Percentiles rank a stretch among this genome's conserved stretches.
phyloP scores from a whole-genome alignment of 495 filamentous ascomycete genomes.

The Lophiostoma macrostomum region DNA sequence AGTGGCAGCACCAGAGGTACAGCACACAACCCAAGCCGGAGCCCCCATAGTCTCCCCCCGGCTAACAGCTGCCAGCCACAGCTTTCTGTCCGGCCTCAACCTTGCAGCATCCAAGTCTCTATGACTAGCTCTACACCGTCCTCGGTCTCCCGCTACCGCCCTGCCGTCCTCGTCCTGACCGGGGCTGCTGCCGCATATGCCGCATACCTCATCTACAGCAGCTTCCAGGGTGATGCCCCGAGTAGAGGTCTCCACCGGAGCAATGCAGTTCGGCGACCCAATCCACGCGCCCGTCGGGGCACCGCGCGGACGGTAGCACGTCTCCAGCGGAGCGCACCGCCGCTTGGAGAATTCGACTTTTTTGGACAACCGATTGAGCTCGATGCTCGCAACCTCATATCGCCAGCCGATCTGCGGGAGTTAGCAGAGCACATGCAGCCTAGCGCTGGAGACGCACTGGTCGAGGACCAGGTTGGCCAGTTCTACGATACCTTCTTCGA shows the following conservation, averaged over 20 bases:
- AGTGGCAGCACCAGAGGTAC: too few species aligned
- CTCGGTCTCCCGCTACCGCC: conserved; percentile 30
- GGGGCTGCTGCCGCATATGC: conserved; percentile 31
- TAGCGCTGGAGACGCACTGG: background rate
- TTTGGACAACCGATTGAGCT: conserved; percentile 16
- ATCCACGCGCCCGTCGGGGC: background rate
- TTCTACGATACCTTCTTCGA: conserved; percentile 26
- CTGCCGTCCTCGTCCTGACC: conserved; percentile 30
- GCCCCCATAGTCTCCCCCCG: too few species aligned
- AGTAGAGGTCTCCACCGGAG: conserved; percentile 52
- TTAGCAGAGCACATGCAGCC: conserved; percentile 8
- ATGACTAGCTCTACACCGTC: conserved; percentile 27
- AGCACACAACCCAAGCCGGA: too few species aligned
- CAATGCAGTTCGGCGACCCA: conserved; percentile 46
- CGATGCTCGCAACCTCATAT: conserved; percentile 10
- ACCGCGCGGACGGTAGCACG: conserved; percentile 1
- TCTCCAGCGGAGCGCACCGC: conserved; percentile 8
- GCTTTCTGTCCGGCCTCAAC: too few species aligned
- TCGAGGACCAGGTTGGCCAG: conserved; percentile 9
- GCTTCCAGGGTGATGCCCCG: background rate
- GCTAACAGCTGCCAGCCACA: too few species aligned
- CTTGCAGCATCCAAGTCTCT: too few species aligned
- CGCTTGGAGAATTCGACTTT: conserved; percentile 22
- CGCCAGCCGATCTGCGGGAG: conserved; percentile 1
- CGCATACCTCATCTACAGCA: conserved; percentile 32